phyloP scores from a whole-genome alignment of 495 filamentous ascomycete genomes.

The Podospora didyma region DNA sequence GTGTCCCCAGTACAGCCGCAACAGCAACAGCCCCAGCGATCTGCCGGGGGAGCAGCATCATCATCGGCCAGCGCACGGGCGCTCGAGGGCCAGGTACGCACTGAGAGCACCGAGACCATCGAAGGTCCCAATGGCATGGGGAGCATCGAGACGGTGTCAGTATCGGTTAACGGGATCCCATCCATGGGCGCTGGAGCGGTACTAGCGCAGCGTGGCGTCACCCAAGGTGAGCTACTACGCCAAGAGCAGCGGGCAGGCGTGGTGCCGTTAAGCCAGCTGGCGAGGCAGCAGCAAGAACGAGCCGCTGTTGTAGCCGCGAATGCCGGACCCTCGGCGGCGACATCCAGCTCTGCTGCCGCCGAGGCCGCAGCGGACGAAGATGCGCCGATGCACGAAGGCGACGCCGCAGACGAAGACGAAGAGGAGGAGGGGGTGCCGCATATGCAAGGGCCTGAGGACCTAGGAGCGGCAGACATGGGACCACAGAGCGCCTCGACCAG shows the following conservation, averaged over 20 bases:
- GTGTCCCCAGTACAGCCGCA: not conserved
- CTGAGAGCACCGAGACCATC: conserved; percentile 64
- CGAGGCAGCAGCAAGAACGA: conserved; percentile 21
- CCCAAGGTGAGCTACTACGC: conserved; percentile 73
- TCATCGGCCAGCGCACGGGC: conserved; percentile 19
- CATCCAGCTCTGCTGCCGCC: not conserved
- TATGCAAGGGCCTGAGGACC: conserved; percentile 72
- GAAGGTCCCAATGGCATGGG: conserved; percentile 69
- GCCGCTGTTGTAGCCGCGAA: conserved; percentile 19
- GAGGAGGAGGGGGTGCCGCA: conserved; percentile 67
- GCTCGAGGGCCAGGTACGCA: conserved; percentile 52
- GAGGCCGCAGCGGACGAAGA: conserved; percentile 29
- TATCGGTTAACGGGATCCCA: conserved; percentile 60
- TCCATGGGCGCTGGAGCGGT: conserved; percentile 32
- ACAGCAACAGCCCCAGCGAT: conserved; percentile 10
- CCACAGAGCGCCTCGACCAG: conserved; percentile 52
- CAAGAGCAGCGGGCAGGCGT: conserved; percentile 74
- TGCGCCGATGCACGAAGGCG: conserved; percentile 24
- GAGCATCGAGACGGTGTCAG: conserved; percentile 66
- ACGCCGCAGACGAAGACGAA: conserved; percentile 21
- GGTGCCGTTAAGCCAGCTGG: conserved; percentile 49
- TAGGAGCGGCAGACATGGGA: conserved; percentile 85
- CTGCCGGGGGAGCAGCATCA: conserved; percentile 2
- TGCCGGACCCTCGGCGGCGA: conserved; percentile 14
- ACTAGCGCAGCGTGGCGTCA: conserved; percentile 49